Conservation (phyloP, 2,329 filamentous ascomycete species). For the Fusarium compactum region DNA sequence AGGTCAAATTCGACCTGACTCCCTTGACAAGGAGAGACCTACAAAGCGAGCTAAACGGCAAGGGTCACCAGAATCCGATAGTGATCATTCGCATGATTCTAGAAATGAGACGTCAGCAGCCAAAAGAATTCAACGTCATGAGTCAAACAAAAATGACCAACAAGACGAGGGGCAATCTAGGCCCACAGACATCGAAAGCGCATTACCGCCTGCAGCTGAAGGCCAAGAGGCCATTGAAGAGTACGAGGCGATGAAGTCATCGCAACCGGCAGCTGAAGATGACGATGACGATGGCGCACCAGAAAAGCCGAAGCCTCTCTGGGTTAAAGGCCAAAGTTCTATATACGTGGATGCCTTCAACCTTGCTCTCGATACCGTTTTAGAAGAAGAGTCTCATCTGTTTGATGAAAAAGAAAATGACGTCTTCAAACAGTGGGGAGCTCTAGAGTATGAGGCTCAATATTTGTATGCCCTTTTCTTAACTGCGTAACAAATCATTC, state of each 20-base stretch:
- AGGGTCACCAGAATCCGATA: slow-evolving; percentile 39
- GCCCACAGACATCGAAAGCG: slow-evolving; percentile 58
- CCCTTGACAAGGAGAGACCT: slow-evolving; percentile 41
- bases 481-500: not conserved
- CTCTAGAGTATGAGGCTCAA: slow-evolving; percentile 84
- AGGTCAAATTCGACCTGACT: slow-evolving; percentile 19
- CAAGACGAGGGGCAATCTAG: slow-evolving; percentile 29
- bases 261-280: slow-evolving; percentile 55
- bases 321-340: slow-evolving; percentile 83
- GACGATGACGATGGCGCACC: slow-evolving; percentile 52
- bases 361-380: slow-evolving; percentile 86
- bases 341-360: slow-evolving; percentile 99
- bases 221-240: slow-evolving; percentile 80
- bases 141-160: slow-evolving; percentile 37
- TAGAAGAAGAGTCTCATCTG: slow-evolving; percentile 88
- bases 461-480: slow-evolving; percentile 75
- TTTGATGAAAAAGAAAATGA: slow-evolving; percentile 83
- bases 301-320: slow-evolving; percentile 59
- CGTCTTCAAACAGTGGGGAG: slow-evolving; percentile 82
- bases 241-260: slow-evolving; percentile 78
- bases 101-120: slow-evolving; percentile 13
- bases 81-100: slow-evolving; percentile 41
- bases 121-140: slow-evolving; percentile 18
- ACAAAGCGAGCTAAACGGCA: slow-evolving; percentile 51
- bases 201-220: slow-evolving; percentile 74